These are phyloP conservation scores for Eimeria falciformis DNA, from an alignment of 169 alveolate genomes.

Conservation along the genomic window DNA sequence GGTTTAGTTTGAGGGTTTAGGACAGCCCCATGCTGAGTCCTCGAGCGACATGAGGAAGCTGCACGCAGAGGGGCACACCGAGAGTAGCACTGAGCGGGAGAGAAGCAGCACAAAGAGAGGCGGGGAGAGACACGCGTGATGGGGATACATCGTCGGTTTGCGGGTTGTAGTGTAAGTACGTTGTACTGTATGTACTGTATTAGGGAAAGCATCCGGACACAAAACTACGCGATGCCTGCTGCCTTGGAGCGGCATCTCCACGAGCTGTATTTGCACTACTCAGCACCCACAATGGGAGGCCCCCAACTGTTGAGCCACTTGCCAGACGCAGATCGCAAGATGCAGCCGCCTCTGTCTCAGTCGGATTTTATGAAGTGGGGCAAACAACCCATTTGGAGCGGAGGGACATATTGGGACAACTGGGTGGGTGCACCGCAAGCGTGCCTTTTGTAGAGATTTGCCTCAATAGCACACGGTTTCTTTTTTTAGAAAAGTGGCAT, in stretches of 20 bases:
- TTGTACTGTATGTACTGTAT: not conserved
- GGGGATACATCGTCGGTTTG: too few species aligned
- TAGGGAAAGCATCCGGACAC: conserved; percentile 84
- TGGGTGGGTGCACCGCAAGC: too few species aligned
- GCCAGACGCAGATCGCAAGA: conserved; percentile 78
- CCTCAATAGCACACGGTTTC: too few species aligned
- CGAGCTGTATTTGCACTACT: conserved; percentile 86
- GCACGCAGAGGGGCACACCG: too few species aligned
- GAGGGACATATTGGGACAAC: conserved; percentile 89
- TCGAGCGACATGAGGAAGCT: too few species aligned
- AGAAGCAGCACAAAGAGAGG: conserved; percentile 1
- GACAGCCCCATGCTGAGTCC: too few species aligned
- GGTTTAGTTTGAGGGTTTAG: too few species aligned
- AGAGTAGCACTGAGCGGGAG: too few species aligned
- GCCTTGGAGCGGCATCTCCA: conserved; percentile 85
- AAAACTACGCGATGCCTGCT: conserved; percentile 85
- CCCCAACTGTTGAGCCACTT: conserved; percentile 85
- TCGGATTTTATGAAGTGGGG: conserved; percentile 84
- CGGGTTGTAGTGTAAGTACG: too few species aligned
- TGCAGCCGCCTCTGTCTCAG: conserved; percentile 84
- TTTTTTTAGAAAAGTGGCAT: too few species aligned
- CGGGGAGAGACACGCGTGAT: too few species aligned
- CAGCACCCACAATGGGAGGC: conserved; percentile 92
- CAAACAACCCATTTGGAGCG: conserved; percentile 89
- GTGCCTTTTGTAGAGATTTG: too few species aligned